phyloP scores from a whole-genome alignment of 139 green algal species.

The Spirogloea muscicola region DNA sequence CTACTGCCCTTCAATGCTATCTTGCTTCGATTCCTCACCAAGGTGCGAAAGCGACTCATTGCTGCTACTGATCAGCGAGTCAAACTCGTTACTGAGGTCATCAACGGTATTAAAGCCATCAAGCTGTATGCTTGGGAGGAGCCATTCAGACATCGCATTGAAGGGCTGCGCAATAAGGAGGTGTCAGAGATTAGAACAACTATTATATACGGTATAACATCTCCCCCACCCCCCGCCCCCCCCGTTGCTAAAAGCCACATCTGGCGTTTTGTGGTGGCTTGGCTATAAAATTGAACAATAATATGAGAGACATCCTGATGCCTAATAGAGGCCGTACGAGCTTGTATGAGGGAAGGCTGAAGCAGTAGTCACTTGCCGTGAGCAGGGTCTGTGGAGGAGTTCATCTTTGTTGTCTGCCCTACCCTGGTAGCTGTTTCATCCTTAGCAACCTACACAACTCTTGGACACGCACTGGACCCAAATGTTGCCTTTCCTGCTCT shows the following conservation, averaged over 20 bases:
- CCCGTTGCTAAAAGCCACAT: no score
- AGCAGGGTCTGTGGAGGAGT: conserved; percentile 7
- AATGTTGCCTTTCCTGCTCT: conserved; percentile 78
- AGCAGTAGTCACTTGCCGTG: background rate
- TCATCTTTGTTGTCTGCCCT: conserved; percentile 33
- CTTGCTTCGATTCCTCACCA: conserved; percentile 20
- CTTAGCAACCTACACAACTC: conserved; percentile 70
- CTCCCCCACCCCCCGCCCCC: no score
- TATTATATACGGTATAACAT: conserved; percentile 31
- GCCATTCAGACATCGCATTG: conserved; percentile 32
- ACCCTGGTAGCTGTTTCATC: conserved; percentile 61
- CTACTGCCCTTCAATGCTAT: conserved; percentile 41
- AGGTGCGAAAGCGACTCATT: conserved; percentile 38
- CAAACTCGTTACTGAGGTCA: conserved; percentile 73
- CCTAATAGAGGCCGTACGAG: background rate
- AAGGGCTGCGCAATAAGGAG: conserved; percentile 25
- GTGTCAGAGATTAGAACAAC: conserved; percentile 20
- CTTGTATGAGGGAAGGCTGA: background rate
- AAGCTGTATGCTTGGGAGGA: conserved; percentile 60
- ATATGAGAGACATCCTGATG: background rate
- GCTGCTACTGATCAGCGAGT: conserved; percentile 35
- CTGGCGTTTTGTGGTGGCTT: no score
- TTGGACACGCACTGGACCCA: conserved; percentile 58
- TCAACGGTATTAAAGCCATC: conserved; percentile 64
- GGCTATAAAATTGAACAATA: background rate